Evolutionary conservation across 306 rosid genomes (phyloP), one percentile per base, ranked within the genome.

Genomic region (Vigna nakashimae): DNA sequence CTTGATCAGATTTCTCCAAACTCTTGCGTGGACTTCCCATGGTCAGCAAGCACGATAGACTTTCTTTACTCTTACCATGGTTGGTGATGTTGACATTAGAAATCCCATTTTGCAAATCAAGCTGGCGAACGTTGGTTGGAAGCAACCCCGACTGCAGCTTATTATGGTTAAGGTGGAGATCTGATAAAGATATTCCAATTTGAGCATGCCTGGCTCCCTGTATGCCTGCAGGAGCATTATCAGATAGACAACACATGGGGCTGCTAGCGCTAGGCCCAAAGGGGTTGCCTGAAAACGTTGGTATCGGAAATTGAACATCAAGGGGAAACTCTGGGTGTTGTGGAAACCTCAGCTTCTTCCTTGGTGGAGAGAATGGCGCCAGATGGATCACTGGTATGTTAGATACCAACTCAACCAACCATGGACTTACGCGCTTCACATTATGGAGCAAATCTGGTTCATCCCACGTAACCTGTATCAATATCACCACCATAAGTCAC

Each of bases 151-250:
- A 66, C 81, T 91, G 96, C 74, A 87, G 85, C 84, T 88, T 92
- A 78, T 88, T 94, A 75, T 83, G 82, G 85, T 82, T 81, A 71
- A 84, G 88, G 87, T 89, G 92, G 90, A 92, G 86, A 91, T 91
- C 91, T 72, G 92, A 84, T 16, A 91, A 83, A 88, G 98, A 84
- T 83, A 86, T 80, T 86, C 98, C 97, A 86, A 91, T 86, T 88
- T 88, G 99, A 90, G 99, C 87, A 89, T 95, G 99, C 99, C 99
- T 95, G 99, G 99, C 99, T 95, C 99, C 98, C 99, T 95, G 99
- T 88, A 95, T 95, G 96, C 99, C 93, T 92, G 92, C 92, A 85
- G 98, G 88, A 87, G 99, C 87, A 89, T 87, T 84, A 79, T 91
- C 91, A 22, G 92, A 83, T 74, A 85, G 82, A 92, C 86, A 90